These are phyloP conservation scores for Populus hybrid DNA, from an alignment of 441 rosid genomes.

Conservation along the genomic window DNA sequence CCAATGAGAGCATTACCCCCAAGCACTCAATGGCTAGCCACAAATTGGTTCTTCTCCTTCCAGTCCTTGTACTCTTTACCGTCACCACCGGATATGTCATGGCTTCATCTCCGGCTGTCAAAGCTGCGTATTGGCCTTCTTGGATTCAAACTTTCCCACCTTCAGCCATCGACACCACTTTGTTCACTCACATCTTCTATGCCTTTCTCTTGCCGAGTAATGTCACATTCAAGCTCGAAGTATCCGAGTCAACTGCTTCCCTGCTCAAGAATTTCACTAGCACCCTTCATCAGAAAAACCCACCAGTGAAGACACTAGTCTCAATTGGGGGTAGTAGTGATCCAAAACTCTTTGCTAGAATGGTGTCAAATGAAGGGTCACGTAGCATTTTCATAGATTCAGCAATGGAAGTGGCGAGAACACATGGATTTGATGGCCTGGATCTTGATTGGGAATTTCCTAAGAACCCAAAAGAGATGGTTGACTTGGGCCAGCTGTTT, in stretches of 20 bases:
- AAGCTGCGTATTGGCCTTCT: constrained; percentile 49
- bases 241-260: constrained; percentile 18
- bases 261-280: constrained; percentile 40
- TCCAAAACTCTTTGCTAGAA: constrained; percentile 26
- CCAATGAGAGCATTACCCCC: not conserved
- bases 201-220: constrained; percentile 52
- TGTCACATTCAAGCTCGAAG: constrained; percentile 33
- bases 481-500: constrained; percentile 29
- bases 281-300: constrained; percentile 39
- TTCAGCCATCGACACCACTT: constrained; percentile 38
- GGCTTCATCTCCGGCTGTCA: constrained; percentile 25
- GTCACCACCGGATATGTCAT: not conserved
- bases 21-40: constrained; percentile 23
- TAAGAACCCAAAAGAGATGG: constrained; percentile 31
- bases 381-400: constrained; percentile 41
- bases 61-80: constrained; percentile 12
- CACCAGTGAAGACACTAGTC: constrained; percentile 43
- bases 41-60: constrained; percentile 3
- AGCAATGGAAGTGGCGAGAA: constrained; percentile 39
- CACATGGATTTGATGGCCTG: constrained; percentile 47
- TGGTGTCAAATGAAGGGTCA: constrained; percentile 29
- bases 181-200: constrained; percentile 51
- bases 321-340: constrained; percentile 41
- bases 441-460: constrained; percentile 66
- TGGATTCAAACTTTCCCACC: constrained; percentile 32